Base-by-base conservation (phyloP, 2,329 filamentous ascomycete species). In the Aureobasidium sp. region DNA sequence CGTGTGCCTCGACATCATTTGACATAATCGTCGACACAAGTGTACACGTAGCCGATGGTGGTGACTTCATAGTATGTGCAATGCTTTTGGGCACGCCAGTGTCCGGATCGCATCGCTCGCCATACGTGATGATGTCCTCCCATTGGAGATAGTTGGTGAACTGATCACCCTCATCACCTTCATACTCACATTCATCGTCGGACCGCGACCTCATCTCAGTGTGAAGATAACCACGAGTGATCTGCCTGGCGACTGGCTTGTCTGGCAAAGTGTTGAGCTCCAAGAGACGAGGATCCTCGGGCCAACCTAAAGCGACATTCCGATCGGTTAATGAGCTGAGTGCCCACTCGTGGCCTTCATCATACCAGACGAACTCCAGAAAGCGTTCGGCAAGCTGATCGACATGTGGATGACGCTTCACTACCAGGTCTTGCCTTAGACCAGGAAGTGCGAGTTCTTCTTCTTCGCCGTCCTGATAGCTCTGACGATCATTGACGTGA, bases 261-360 rank as follows among this genome's bases (percentile, higher is more conserved):
- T 13, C 10, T 37, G 48, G 29, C n/a, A 51, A 34, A 36, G 32
- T 51, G 8, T 51, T 51, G 4, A 13, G 17, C 1, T 37, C n/a
- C 3, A 51, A 23, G 1, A 37, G 32, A 4, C 13, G 10, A 15
- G 48, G 29, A 37, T 51, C 32, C 17, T 34, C 32, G 1, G 29
- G 29, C 48, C 48, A 51, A 12, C 48, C 48, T 3, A 51, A 9
- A 36, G 48, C 48, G 23, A 51, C 13, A 37, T 51, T 51, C 10
- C 48, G 29, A 5, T 51, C 48, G 32, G 20, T 51, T 12, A 51
- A 37, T 10, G 32, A 26, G n/a, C 48, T 37, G 10, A 37, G 20
- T 13, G 20, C 48, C 48, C 48, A 51, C 17, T 51, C 48, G 32
- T 51, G 48, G 12, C 48, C 48, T 37, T 51, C 48, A 37, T 51